A percentile compares a stretch with the other conserved stretches of the same genome.
phyloP scores from a whole-genome alignment of 805 yeast species.

The Helenozyma baotianmanensis region DNA sequence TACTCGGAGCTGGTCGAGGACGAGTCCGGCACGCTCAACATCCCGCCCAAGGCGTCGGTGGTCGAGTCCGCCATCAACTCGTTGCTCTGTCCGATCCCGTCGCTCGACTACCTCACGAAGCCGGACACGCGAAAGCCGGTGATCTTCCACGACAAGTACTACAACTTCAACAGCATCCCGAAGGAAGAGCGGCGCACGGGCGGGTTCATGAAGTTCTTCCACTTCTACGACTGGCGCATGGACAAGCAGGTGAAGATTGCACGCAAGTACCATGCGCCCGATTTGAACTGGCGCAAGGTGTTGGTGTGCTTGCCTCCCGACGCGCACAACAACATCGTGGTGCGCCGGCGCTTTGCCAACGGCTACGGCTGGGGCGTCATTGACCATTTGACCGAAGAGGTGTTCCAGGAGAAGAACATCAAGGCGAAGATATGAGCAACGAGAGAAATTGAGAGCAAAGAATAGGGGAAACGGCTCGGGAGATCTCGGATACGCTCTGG shows the following conservation, averaged over 20 bases:
- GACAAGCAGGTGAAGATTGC: constrained; percentile 40
- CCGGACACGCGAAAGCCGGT: constrained; percentile 33
- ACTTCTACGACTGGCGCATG: constrained; percentile 30
- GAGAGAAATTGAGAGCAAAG: too few relatives aligned
- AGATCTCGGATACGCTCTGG: too few relatives aligned
- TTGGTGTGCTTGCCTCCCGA: constrained; percentile 42
- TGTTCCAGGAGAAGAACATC: constrained; percentile 15
- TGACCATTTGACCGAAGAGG: constrained; percentile 32
- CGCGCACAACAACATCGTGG: constrained; percentile 43
- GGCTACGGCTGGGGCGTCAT: constrained; percentile 47
- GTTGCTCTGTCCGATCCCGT: constrained; percentile 37
- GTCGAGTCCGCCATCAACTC: constrained; percentile 40
- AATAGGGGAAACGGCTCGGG: too few relatives aligned
- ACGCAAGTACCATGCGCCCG: constrained; percentile 33
- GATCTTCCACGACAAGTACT: constrained; percentile 41
- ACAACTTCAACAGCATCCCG: constrained; percentile 30
- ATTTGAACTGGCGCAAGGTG: constrained; percentile 41
- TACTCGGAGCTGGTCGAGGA: not conserved
- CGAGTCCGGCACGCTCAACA: constrained; percentile 21
- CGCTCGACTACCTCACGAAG: constrained; percentile 25
- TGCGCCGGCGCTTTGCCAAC: constrained; percentile 39
- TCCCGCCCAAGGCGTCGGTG: constrained; percentile 44
- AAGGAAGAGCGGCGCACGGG: constrained; percentile 15
- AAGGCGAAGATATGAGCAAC: constrained; percentile 10
- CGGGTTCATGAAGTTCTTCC: constrained; percentile 17